A percentile compares a stretch with the other conserved stretches of the same genome.
Evolutionary conservation across 2,329 filamentous ascomycete genomes (phyloP).

Genomic region (Monosporascus sp.): DNA sequence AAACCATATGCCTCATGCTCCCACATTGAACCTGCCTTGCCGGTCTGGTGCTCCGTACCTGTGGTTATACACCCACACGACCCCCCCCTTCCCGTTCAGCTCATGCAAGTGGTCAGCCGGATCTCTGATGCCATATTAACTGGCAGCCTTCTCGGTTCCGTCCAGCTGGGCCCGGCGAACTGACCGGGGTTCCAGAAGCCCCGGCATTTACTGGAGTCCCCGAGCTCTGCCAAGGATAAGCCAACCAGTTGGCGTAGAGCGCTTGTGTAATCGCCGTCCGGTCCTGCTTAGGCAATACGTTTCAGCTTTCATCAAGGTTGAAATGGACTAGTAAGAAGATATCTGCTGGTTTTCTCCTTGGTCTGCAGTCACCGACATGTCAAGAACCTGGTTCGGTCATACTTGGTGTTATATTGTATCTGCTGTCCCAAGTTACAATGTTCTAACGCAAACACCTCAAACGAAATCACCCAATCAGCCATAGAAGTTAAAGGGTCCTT

Average conservation of each 20-base stretch:
- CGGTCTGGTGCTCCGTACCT: background rate
- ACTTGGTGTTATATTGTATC: too few species aligned
- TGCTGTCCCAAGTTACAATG: too few species aligned
- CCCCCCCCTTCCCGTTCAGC: background rate
- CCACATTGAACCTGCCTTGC: background rate
- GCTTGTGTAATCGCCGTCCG: too few species aligned
- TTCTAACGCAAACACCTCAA: too few species aligned
- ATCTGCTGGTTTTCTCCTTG: too few species aligned
- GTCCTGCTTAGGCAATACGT: too few species aligned
- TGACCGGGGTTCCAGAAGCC: background rate
- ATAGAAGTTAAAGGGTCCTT: too few species aligned
- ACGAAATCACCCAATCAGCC: too few species aligned
- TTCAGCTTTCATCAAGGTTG: too few species aligned
- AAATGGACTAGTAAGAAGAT: too few species aligned
- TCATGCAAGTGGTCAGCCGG: background rate
- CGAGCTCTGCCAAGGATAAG: background rate
- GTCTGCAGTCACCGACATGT: too few species aligned
- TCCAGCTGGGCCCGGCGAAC: background rate
- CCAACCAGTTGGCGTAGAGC: background rate
- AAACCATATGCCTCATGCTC: background rate
- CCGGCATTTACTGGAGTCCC: background rate
- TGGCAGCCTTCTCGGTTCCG: background rate
- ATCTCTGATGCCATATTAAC: background rate
- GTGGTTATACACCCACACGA: background rate
- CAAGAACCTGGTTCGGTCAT: too few species aligned